Base-by-base conservation (phyloP, 2,329 filamentous ascomycete genomes). In the Simplicillium aogashimaense region DNA sequence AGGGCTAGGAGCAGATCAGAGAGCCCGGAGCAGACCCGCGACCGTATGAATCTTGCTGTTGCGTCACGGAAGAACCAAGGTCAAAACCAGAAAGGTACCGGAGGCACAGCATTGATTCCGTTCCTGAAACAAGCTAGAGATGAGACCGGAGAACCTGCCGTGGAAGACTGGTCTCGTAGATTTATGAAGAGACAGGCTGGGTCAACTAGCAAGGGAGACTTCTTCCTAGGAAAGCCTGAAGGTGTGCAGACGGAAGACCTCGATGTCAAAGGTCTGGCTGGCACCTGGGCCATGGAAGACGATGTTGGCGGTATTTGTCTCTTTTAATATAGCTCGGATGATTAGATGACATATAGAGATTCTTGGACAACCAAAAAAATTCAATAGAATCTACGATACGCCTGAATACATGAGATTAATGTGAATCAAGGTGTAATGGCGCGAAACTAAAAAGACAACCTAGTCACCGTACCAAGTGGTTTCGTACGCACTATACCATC, bases 41-140 rank as follows among this genome's bases (percentile, higher is more conserved):
- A 58, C 47, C 54, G 55, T 49, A 43, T 76, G 39, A 86, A 89
- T 48, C 69, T 89, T 11, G 79, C 80, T 2, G 70, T 74, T 3
- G 72, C 75, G 1, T 74, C 73, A 3, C 61, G 64, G 13, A 65
- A 68, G 48, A 58, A 64, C 14, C 63, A 66, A 36, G 64, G 70
- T 45, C 65, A 66, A 53, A 82, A 82, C 38, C 73, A 95, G 20
- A 86, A 84, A 35, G 92, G 92, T 2, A 98, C 92, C 0, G 92
- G 92, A 12, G 92, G 92, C 13, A 97, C 92, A 0, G 86, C 89
- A 0, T 67, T 98, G 42, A 95, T 98, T 41, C 86, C 90, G 0
- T 98, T 98, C 63, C 68, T 98, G 45, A 95, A 97, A 63, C 92
- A 98, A 63, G 92, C 92, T 4, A 75, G 92, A 20, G 89, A 98